These are phyloP conservation scores for Cynara cardunculus DNA, from an alignment of 129 eudicot species.

Conservation along the genomic window DNA sequence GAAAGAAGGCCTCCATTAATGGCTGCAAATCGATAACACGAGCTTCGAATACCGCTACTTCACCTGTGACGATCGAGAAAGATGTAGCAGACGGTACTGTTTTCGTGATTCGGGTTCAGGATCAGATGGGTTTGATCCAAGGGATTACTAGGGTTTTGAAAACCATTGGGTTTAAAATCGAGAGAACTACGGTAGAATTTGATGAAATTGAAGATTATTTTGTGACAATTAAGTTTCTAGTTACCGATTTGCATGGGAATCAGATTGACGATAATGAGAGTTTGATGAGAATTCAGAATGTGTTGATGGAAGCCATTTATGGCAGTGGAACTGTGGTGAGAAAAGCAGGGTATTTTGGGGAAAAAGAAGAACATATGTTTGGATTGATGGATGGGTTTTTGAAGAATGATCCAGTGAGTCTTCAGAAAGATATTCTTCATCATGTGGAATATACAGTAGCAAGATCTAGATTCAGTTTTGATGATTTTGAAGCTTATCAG, in stretches of 20 bases:
- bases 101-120: conserved; percentile 36
- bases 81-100: conserved; percentile 28
- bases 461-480: conserved; percentile 55
- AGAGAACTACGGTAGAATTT: conserved; percentile 28
- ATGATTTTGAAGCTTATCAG: conserved; percentile 69
- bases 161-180: conserved; percentile 37
- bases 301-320: conserved; percentile 34
- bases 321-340: conserved; percentile 36
- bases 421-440: conserved; percentile 49
- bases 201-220: conserved; percentile 33
- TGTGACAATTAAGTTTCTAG: conserved; percentile 31
- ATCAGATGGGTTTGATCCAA: conserved; percentile 30
- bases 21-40: conserved; percentile 10
- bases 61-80: conserved; percentile 32
- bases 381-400: conserved; percentile 54
- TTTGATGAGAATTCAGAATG: conserved; percentile 39
- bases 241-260: conserved; percentile 35
- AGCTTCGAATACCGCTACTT: conserved; percentile 4
- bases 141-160: conserved; percentile 48
- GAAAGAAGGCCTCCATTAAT: not conserved
- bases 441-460: conserved; percentile 67
- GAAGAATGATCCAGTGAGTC: conserved; percentile 50
- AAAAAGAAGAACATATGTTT: conserved; percentile 38
- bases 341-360: conserved; percentile 27
- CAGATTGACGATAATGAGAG: conserved; percentile 33